Conservation (phyloP, 169 alveolate genomes). For the Cryptosporidium bovis region DNA sequence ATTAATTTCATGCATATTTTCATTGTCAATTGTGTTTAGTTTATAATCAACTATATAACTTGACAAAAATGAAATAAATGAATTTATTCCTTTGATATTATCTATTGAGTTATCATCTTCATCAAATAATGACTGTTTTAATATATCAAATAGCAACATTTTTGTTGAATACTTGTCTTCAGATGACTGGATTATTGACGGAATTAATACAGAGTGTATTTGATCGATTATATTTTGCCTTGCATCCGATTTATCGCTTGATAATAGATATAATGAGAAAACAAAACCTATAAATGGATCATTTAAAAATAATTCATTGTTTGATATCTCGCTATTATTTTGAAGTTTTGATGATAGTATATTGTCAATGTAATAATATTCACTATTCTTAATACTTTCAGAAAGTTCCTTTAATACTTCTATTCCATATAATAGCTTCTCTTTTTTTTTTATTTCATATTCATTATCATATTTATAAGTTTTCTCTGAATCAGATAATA, state of each 20-base stretch:
- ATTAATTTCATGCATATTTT: background rate
- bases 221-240: slow-evolving; percentile 54
- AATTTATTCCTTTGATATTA: slow-evolving; percentile 36
- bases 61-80: slow-evolving; percentile 65
- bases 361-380: slow-evolving; percentile 36
- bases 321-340: background rate
- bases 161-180: slow-evolving; percentile 42
- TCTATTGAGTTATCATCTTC: slow-evolving; percentile 5
- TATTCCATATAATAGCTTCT: slow-evolving; percentile 9
- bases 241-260: slow-evolving; percentile 55
- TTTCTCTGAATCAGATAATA: background rate
- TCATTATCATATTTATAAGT: slow-evolving; percentile 1
- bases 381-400: background rate
- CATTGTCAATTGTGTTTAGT: slow-evolving; percentile 1
- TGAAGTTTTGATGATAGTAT: background rate
- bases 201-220: slow-evolving; percentile 26
- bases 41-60: slow-evolving; percentile 6
- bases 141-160: slow-evolving; percentile 52
- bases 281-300: slow-evolving; percentile 62
- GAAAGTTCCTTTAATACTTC: slow-evolving; percentile 6
- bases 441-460: background rate
- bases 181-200: slow-evolving; percentile 9
- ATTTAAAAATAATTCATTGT: slow-evolving; percentile 34
- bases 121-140: slow-evolving; percentile 36
- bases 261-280: slow-evolving; percentile 24